Evolutionary conservation across 345 rosid species (phyloP), one percentile per base, ranked within the genome.

Genomic region (Atalantia buxifolia): DNA sequence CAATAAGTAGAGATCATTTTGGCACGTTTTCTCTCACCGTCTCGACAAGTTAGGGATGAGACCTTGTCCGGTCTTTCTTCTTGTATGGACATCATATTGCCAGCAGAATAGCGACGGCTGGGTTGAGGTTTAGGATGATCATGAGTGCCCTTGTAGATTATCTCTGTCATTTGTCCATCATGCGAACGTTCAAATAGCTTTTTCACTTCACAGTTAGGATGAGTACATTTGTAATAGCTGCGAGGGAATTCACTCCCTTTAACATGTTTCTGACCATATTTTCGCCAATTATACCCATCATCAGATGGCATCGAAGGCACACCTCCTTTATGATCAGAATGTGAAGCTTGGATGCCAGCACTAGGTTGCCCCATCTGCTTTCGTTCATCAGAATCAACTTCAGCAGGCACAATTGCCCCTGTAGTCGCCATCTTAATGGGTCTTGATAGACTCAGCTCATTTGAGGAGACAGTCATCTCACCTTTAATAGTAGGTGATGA

Each of bases 261-360:
- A 38, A 96, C 99, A 81, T 89, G 98, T 72, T 96, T 96, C 88
- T 96, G 99, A 60, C 99, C 99, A 86, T 96, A 96, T 80, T 96
- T 96, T 77, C 99, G 86, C 98, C 99, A 96, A 89, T 92, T 92
- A 84, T 92, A 96, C 81, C 99, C 99, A 88, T 96, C 99, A 78
- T 92, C 94, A 30, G 97, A 87, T 71, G 89, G 38, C 69, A 84
- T 74, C 4, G 90, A 77, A 36, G 83, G 60, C 6, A 85, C 85
- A 80, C 83, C 85, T 82, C 87, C 95, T 87, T 83, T 87, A 36
- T 86, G 87, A 77, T 93, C 99, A 83, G 85, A 75, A 59, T 92
- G 91, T 33, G 86, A 81, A 33, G 89, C 72, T 66, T 48, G 88
- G 40, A 74, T 50, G 77, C 85, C 92, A 42, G 79, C 59, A 77